A percentile compares a stretch with the other conserved stretches of the same genome.
Evolutionary conservation across 164 flowering plant species (phyloP).

Genomic region (Vitis rotundifolia): DNA sequence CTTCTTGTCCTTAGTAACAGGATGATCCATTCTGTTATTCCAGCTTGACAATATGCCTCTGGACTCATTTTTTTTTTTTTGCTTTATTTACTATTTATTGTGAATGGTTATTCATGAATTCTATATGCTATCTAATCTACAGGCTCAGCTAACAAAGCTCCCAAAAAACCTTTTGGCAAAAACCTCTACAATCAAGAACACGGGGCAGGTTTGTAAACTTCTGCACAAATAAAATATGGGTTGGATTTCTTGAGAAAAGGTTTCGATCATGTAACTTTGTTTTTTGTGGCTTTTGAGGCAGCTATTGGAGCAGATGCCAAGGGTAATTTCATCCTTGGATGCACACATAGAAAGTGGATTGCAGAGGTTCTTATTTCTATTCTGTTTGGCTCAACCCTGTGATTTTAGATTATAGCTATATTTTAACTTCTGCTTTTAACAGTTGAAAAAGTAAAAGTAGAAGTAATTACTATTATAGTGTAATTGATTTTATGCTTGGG

Average conservation of each 20-base stretch:
- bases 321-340: constrained; percentile 75
- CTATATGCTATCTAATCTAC: constrained; percentile 17
- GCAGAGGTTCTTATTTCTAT: constrained; percentile 45
- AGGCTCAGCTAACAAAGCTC: constrained; percentile 69
- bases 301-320: constrained; percentile 85
- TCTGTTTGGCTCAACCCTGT: not conserved
- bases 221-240: not conserved
- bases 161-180: constrained; percentile 80
- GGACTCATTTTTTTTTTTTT: too few species aligned
- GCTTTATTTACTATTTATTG: too few species aligned
- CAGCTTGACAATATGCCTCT: too few species aligned
- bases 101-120: too few species aligned
- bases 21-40: too few species aligned
- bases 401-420: not conserved
- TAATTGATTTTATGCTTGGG: too few species aligned
- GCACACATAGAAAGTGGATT: constrained; percentile 77
- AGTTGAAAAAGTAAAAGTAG: too few species aligned
- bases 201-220: constrained; percentile 62
- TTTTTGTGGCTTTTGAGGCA: constrained; percentile 25
- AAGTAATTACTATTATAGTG: too few species aligned
- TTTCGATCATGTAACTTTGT: not conserved
- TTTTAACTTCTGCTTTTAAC: too few species aligned
- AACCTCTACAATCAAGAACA: constrained; percentile 62
- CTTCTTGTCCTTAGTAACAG: too few species aligned
- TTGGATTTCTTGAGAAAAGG: not conserved